Base-by-base conservation (phyloP, 1,284 basidiomycete genomes). In the Leccinum subfulvum region DNA sequence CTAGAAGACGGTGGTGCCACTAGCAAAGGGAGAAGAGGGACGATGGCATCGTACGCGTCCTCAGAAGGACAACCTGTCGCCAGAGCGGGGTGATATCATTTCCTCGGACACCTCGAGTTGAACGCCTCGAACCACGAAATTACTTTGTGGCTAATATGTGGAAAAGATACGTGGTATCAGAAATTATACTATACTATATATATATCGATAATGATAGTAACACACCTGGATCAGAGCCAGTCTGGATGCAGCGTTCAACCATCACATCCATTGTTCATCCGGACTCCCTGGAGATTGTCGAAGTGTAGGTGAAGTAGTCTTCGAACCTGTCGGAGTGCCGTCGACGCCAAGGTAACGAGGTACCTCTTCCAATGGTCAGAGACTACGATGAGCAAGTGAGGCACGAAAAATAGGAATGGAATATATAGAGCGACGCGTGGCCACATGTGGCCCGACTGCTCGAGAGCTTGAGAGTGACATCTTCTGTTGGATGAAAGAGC, bases 11-110 rank as follows among this genome's bases (percentile, higher is more conserved):
- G n/a, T 3, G 57, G 57, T 21, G 57, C 57, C 28, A 18, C 41
- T 21, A 57, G 41, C 44, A 57, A 21, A 6, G 41, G 56, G 57
- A 57, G 28, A 30, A 57, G 57, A 4, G 28, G 28, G 28, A 57
- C 11, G 28, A 57, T 33, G 13, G 75, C 59, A 62, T 84, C 82
- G 54, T 84, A 74, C 1, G 67, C 66, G 62, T 89, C 87, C 10
- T 28, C 28, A 30, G 28, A 30, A 30, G 2, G 28, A 30, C 28
- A 30, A 30, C 28, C 28, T 33, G 30, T 33, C 10, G 10, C 10
- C 30, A 33, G 30, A 33, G 30, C 30, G 30, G 30, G 30, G 30
- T 33, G 30, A 33, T 33, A 33, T 33, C 10, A 33, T 33, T 33
- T 33, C 30, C 30, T 33, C 30, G 10, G 3, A 33, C 30, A 33